phyloP scores from a whole-genome alignment of 345 rosid species.

The Tarenaya hassleriana region DNA sequence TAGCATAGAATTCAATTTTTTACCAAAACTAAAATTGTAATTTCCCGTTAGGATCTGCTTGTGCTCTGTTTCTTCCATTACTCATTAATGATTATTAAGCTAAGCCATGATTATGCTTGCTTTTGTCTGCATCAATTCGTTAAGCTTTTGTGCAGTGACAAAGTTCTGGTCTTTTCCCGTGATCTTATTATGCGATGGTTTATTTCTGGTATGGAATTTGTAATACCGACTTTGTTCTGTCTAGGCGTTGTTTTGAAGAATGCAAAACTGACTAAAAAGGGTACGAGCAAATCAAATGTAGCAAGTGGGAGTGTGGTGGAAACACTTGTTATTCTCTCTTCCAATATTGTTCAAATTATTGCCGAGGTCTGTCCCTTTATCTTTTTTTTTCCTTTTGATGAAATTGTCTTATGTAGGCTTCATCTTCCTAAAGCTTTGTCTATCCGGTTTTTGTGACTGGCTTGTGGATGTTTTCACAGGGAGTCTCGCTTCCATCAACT shows the following conservation, averaged over 20 bases:
- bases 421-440: constrained; percentile 6
- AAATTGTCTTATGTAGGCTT: neutral
- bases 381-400: neutral
- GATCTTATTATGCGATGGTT: neutral
- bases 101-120: too few relatives aligned
- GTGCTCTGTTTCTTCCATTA: neutral
- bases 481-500: constrained; percentile 47
- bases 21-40: neutral
- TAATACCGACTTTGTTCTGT: constrained; percentile 10
- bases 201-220: neutral
- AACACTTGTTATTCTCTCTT: constrained; percentile 59
- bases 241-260: constrained; percentile 78
- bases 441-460: constrained; percentile 12
- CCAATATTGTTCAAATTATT: constrained; percentile 75
- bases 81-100: too few relatives aligned
- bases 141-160: too few relatives aligned
- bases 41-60: neutral
- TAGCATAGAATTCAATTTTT: neutral
- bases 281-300: constrained; percentile 59
- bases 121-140: too few relatives aligned
- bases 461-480: constrained; percentile 35
- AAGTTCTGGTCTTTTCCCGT: neutral
- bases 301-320: constrained; percentile 43
- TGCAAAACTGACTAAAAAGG: constrained; percentile 67
- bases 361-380: constrained; percentile 50